phyloP scores from a whole-genome alignment of 2,329 filamentous ascomycete species.

The Diaporthe capsici region DNA sequence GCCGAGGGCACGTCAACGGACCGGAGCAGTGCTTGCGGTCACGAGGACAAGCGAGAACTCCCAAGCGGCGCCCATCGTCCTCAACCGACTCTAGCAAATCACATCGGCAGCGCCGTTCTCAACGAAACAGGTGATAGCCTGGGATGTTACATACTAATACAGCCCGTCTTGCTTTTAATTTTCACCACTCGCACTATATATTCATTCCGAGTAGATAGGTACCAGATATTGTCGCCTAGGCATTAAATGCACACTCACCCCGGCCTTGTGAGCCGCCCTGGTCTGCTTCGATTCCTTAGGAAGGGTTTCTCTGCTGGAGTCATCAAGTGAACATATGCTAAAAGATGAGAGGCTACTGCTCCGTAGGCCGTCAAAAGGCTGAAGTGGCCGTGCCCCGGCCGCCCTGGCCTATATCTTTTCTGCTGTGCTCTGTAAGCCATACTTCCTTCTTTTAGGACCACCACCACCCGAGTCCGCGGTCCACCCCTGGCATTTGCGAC shows the following conservation, averaged over 20 bases:
- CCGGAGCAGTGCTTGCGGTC: not conserved
- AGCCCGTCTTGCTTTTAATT: not conserved
- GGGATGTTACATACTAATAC: not conserved
- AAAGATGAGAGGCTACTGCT: not conserved
- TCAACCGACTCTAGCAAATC: not conserved
- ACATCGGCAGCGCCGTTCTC: not conserved
- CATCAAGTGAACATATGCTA: not conserved
- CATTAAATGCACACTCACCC: not conserved
- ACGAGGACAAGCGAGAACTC: not conserved
- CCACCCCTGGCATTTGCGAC: not conserved
- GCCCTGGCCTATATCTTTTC: not conserved
- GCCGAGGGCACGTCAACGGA: not conserved
- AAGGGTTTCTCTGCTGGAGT: not conserved
- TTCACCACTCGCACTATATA: not conserved
- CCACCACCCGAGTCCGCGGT: not conserved
- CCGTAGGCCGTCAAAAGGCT: not conserved
- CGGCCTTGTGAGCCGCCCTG: too few species aligned
- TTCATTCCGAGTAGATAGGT: not conserved
- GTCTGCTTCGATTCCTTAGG: not conserved
- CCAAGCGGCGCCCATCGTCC: not conserved
- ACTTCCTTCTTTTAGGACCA: constrained; percentile 4
- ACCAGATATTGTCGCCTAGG: not conserved
- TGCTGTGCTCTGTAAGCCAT: constrained; percentile 26
- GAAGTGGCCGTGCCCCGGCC: constrained; percentile 1
- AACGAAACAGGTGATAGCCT: not conserved